A percentile compares a stretch with the other conserved stretches of the same genome.
Evolutionary conservation across 768 basidiomycete genomes (phyloP).

Genomic region (Amanita brunnescens): DNA sequence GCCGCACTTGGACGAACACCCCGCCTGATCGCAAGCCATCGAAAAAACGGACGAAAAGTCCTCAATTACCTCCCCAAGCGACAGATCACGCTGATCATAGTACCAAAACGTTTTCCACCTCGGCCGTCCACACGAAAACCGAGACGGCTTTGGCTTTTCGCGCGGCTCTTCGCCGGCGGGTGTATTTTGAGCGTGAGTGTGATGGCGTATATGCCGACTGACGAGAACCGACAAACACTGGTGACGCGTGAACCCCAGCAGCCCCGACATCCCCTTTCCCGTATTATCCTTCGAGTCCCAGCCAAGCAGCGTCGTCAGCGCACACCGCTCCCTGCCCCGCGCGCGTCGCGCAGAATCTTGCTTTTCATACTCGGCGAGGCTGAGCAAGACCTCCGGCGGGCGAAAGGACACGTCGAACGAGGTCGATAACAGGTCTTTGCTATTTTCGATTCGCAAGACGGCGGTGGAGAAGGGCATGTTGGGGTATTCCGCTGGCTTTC

Average conservation of each 20-base stretch:
- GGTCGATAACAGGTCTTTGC: slow-evolving; percentile 38
- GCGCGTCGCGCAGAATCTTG: slow-evolving; percentile 28
- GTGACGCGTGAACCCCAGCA: slow-evolving; percentile 45
- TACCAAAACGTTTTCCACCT: slow-evolving; percentile 45
- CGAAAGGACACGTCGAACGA: slow-evolving; percentile 40
- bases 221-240: slow-evolving; percentile 48
- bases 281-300: slow-evolving; percentile 43
- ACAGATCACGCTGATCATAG: slow-evolving; percentile 29
- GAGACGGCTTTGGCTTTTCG: slow-evolving; percentile 11
- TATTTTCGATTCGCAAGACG: slow-evolving; percentile 32
- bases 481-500: slow-evolving; percentile 9
- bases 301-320: slow-evolving; percentile 44
- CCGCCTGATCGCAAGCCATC: slow-evolving; percentile 27
- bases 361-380: slow-evolving; percentile 44
- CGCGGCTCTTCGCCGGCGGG: slow-evolving; percentile 8
- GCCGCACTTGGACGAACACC: slow-evolving; percentile 25
- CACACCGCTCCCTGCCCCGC: slow-evolving; percentile 49
- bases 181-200: slow-evolving; percentile 4
- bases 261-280: slow-evolving; percentile 40
- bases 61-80: slow-evolving; percentile 36
- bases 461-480: slow-evolving; percentile 29
- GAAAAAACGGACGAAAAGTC: slow-evolving; percentile 23
- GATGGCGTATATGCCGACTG: slow-evolving; percentile 2
- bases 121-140: slow-evolving; percentile 36
- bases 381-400: slow-evolving; percentile 38